phyloP scores from a whole-genome alignment of 139 green algal genomes.

The Chlamydomonas asymmetrica region DNA sequence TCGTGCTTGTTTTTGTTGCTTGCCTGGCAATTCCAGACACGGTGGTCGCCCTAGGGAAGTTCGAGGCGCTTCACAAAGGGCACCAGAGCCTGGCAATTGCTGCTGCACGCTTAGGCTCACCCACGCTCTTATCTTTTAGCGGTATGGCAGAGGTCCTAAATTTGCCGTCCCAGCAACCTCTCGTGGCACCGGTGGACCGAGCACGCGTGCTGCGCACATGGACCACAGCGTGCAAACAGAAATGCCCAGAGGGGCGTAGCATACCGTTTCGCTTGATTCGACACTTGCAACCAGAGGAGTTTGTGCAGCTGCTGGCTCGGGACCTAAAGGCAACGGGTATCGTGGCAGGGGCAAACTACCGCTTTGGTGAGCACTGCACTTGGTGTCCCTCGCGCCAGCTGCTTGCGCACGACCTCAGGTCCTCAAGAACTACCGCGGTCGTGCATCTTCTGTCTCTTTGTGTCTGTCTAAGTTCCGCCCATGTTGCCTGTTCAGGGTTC shows the following conservation, averaged over 20 bases:
- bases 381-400: no score
- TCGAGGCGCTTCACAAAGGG: conserved; percentile 90
- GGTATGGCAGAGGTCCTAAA: conserved; percentile 84
- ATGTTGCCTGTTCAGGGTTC: no score
- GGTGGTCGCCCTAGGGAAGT: conserved; percentile 90
- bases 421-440: no score
- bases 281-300: conserved; percentile 71
- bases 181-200: conserved; percentile 78
- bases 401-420: no score
- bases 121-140: conserved; percentile 75
- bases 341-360: conserved; percentile 87
- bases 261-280: conserved; percentile 85
- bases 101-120: background rate
- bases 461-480: no score
- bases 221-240: conserved; percentile 31
- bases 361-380: conserved; percentile 72
- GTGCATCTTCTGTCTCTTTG: no score
- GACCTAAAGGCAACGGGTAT: conserved; percentile 79
- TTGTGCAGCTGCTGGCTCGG: conserved; percentile 79
- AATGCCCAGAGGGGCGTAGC: conserved; percentile 40
- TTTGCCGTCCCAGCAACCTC: conserved; percentile 66
- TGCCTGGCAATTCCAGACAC: no score
- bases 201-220: conserved; percentile 72
- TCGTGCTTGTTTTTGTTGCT: no score
- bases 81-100: conserved; percentile 70